Evolutionary conservation across 208 protist species (phyloP), one percentile per base, ranked within the genome.

Genomic region (Leishmania amazonensis): DNA sequence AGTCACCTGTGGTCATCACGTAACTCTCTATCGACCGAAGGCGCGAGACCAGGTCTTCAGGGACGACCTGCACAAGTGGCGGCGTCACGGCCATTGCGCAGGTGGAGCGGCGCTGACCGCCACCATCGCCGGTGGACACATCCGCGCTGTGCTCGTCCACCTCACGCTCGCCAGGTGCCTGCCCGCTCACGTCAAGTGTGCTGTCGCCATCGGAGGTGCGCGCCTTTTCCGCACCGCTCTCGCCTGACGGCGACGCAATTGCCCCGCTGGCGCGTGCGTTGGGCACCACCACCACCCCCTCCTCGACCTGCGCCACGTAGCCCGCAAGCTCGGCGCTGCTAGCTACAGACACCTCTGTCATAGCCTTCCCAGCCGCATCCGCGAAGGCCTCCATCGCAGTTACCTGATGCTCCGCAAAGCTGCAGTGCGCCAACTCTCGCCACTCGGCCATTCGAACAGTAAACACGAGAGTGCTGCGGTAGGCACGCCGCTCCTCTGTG

Each of bases 161-260:
- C 21, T 42, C 47, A 42, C n/a, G 17, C 72, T 42, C 47, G 49
- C 15, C 49, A 42, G 28, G 49, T 60, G 49, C 49, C 21, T 9
- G 40, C n/a, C 57, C 64, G 35, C 74, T 78, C 74, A 83, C 49
- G 11, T 79, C 80, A 51, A 78, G 49, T 51, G 40, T 31, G 24
- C 76, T 65, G 28, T 68, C 62, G 11, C 31, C 5, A 8, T 53
- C 45, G 17, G 38, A 54, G 35, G 40, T 28, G 57, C 19, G 38
- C 19, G 1, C 9, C 28, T 9, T 38, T n/a, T 31, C 40, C n/a
- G 3, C 57, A 38, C 21, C 8, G 60, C 24, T 60, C 2, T 72
- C 40, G 13, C 3, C 68, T 9, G 42, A 9, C 6, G 45, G n/a
- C 35, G 45, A 31, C 45, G 68, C 42, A 7, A 73, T 15, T 47